A percentile compares a stretch with the other conserved stretches of the same genome.
phyloP scores from a whole-genome alignment of 495 filamentous ascomycete species.

The Rostrohypoxylon terebratum region DNA sequence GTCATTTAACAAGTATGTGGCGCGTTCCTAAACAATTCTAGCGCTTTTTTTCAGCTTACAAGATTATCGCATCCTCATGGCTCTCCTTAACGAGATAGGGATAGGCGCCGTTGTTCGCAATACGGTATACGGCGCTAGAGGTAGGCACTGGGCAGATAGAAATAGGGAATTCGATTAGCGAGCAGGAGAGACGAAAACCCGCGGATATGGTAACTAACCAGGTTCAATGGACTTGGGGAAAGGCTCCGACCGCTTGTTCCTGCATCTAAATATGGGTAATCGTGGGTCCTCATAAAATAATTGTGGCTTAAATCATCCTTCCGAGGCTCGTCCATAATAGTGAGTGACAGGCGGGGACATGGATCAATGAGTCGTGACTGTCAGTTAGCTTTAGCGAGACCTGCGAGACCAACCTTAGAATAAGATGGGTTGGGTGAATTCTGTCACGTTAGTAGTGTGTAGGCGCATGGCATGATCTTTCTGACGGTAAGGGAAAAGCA shows the following conservation, averaged over 20 bases:
- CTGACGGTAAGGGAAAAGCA: slow-evolving; percentile 11
- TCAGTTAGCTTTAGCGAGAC: not conserved
- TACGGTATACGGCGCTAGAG: slow-evolving; percentile 6
- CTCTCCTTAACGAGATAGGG: slow-evolving; percentile 18
- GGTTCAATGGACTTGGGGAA: slow-evolving; percentile 10
- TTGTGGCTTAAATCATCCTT: slow-evolving; percentile 3
- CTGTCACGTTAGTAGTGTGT: not conserved
- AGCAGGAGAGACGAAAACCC: slow-evolving; percentile 29
- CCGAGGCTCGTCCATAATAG: not conserved
- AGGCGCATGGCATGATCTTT: slow-evolving; percentile 7
- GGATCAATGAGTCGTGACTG: not conserved
- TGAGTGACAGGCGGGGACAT: slow-evolving; percentile 1
- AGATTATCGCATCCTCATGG: slow-evolving; percentile 8
- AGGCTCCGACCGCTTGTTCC: slow-evolving; percentile 28
- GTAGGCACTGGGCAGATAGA: not conserved
- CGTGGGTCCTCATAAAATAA: slow-evolving; percentile 15
- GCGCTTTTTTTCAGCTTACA: slow-evolving; percentile 17
- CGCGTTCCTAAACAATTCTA: not conserved
- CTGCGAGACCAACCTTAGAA: slow-evolving; percentile 19
- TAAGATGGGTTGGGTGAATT: slow-evolving; percentile 18
- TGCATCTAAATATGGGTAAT: slow-evolving; percentile 25
- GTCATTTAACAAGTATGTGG: not conserved
- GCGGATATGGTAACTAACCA: slow-evolving; percentile 25
- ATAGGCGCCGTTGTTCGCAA: not conserved
- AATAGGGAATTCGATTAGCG: slow-evolving; percentile 35